Evolutionary conservation across 1,284 basidiomycete genomes (phyloP).

Genomic region (Entoloma clypeatum): DNA sequence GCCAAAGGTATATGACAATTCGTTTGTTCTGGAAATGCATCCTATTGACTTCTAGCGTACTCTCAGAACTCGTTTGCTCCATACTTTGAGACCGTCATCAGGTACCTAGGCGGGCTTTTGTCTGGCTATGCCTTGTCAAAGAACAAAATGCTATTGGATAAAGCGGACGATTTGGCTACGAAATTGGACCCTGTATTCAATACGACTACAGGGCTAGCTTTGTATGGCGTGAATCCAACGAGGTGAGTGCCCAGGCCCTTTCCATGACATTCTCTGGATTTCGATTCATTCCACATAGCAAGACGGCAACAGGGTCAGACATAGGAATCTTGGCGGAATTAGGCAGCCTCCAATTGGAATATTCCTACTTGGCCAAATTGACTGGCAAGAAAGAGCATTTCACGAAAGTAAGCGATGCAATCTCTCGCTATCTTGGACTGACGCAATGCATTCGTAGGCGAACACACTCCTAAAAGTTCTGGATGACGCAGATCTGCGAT

Average conservation of each 20-base stretch:
- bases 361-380: constrained; percentile 59
- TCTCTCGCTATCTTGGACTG: constrained; percentile 15
- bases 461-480: constrained; percentile 49
- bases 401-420: constrained; percentile 33
- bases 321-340: constrained; percentile 50
- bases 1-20: constrained; percentile 43
- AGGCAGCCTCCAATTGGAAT: constrained; percentile 54
- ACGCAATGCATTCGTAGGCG: constrained; percentile 31
- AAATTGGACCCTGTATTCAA: constrained; percentile 53
- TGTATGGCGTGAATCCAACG: constrained; percentile 46
- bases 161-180: constrained; percentile 53
- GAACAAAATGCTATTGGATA: constrained; percentile 48
- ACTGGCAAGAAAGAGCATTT: constrained; percentile 54
- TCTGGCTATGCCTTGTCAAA: constrained; percentile 76
- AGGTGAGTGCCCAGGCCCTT: too few species aligned
- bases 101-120: constrained; percentile 82
- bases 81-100: constrained; percentile 85
- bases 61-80: constrained; percentile 45
- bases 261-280: constrained; percentile 1
- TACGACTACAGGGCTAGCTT: constrained; percentile 49
- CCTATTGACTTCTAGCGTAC: background rate
- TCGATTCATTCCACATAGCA: constrained; percentile 22
- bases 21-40: too few species aligned
- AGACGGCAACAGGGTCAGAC: constrained; percentile 26
- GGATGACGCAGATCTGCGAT: constrained; percentile 29